These are phyloP conservation scores for Debaryomyces nepalensis DNA, from an alignment of 1,139 yeast genomes.

Conservation along the genomic window DNA sequence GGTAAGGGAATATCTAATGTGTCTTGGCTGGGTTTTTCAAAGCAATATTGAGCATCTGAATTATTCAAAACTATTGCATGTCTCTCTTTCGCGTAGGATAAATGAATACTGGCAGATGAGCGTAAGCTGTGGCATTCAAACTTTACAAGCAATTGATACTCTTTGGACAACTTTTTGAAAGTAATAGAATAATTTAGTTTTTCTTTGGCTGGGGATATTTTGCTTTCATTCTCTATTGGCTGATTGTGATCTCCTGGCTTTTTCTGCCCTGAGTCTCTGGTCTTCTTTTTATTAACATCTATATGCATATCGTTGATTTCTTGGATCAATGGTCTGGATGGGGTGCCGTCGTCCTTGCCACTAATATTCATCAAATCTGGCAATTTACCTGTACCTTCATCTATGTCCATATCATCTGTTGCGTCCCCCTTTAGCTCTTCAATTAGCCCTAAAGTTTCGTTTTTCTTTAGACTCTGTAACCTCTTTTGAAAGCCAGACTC, in stretches of 20 bases:
- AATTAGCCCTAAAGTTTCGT: constrained; percentile 47
- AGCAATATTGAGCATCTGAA: constrained; percentile 14
- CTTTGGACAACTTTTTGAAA: constrained; percentile 13
- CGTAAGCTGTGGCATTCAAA: constrained; percentile 12
- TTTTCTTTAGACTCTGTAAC: constrained; percentile 37
- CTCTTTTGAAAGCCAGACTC: constrained; percentile 39
- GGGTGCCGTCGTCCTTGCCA: constrained; percentile 14
- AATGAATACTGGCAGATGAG: neutral
- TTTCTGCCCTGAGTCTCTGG: neutral
- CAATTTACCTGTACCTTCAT: constrained; percentile 21
- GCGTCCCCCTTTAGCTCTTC: constrained; percentile 45
- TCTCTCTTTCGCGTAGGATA: constrained; percentile 3
- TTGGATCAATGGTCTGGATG: constrained; percentile 40
- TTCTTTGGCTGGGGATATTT: neutral
- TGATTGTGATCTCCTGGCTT: neutral
- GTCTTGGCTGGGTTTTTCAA: constrained; percentile 12
- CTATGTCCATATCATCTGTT: constrained; percentile 25
- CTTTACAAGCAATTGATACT: constrained; percentile 18
- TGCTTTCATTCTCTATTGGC: neutral
- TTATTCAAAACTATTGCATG: constrained; percentile 8
- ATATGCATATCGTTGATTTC: constrained; percentile 39
- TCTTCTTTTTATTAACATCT: constrained; percentile 5
- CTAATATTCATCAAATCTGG: constrained; percentile 26
- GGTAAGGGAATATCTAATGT: constrained; percentile 23
- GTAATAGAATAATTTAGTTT: constrained; percentile 16